Base-by-base conservation (phyloP, 441 rosid species). In the Corymbia calophylla region DNA sequence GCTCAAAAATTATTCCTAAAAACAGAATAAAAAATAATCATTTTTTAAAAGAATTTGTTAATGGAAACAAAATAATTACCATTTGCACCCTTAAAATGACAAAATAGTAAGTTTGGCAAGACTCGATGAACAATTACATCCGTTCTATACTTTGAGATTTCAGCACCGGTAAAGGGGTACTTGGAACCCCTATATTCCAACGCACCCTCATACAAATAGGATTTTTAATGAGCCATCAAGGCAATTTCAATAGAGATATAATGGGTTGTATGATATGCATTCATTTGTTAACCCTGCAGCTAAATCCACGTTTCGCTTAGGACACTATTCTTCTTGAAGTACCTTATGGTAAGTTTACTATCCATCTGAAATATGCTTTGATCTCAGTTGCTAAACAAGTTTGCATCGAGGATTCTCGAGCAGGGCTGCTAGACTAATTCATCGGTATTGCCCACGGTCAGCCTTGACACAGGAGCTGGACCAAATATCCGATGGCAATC, bases 231-330 rank as follows among this genome's bases (percentile, higher is more conserved):
- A 68, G 44, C 44, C 25, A 8, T 17, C 39, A 32, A 29, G 77
- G 25, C 19, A 64, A 64, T n/a, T 64, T 64, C 73, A 9, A 7
- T 7, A 1, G 19, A 15, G 0, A 39, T n/a, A 8, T 8, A 0
- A 16, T 16, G 73, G 73, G 12, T 1, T 10, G 32, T 9, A 32
- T 68, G 80, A 9, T 18, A 9, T 32, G 44, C 47, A 9, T 32
- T 32, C 80, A 32, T 18, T 68, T 18, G 17, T 1, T 18, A 68
- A 32, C 25, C 35, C 47, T 17, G 47, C 47, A 1, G 80, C 14
- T 68, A 32, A 32, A 32, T 3, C 27, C 14, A 17, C 47, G 47
- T 68, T 5, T 25, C 18, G 25, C n/a, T 19, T 1, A 35, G 18
- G 80, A 32, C 80, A 18, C 25, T 11, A 32, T 32, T 1, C 7